phyloP scores from a whole-genome alignment of 2,329 filamentous ascomycete species.

The Stachybotrys chartarum region DNA sequence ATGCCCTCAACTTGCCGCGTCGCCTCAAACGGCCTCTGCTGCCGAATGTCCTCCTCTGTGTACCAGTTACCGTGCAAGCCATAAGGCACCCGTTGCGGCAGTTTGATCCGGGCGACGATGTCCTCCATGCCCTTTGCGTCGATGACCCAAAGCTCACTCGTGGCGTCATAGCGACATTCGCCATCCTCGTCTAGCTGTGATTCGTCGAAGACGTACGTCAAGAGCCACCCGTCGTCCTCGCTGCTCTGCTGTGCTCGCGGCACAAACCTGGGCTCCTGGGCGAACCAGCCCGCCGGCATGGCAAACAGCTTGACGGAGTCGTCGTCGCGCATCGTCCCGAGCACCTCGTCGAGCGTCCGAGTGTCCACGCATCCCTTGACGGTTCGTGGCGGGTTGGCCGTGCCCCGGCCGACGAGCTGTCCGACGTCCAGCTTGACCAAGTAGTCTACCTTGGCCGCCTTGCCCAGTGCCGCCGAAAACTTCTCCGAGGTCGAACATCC shows the following conservation, averaged over 20 bases:
- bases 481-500: conserved; percentile 55
- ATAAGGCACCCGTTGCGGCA: conserved; percentile 64
- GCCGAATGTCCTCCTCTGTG: conserved; percentile 39
- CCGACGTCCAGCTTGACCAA: conserved; percentile 54
- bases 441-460: conserved; percentile 59
- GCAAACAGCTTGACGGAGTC: conserved; percentile 56
- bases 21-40: conserved; percentile 30
- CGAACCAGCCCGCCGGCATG: conserved; percentile 54
- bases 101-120: conserved; percentile 47
- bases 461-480: conserved; percentile 54
- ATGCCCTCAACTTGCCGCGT: neutral
- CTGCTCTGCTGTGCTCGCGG: conserved; percentile 27
- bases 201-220: conserved; percentile 67
- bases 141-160: conserved; percentile 61
- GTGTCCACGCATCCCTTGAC: conserved; percentile 57
- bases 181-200: conserved; percentile 48
- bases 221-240: conserved; percentile 61
- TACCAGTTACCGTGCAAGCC: conserved; percentile 62
- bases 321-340: conserved; percentile 31
- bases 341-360: conserved; percentile 45
- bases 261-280: conserved; percentile 62
- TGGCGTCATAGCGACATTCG: conserved; percentile 33
- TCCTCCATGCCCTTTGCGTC: conserved; percentile 56
- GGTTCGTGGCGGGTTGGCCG: conserved; percentile 32
- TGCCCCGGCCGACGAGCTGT: conserved; percentile 45